Evolutionary conservation across 495 filamentous ascomycete species (phyloP).

Genomic region (Darksidea phi): DNA sequence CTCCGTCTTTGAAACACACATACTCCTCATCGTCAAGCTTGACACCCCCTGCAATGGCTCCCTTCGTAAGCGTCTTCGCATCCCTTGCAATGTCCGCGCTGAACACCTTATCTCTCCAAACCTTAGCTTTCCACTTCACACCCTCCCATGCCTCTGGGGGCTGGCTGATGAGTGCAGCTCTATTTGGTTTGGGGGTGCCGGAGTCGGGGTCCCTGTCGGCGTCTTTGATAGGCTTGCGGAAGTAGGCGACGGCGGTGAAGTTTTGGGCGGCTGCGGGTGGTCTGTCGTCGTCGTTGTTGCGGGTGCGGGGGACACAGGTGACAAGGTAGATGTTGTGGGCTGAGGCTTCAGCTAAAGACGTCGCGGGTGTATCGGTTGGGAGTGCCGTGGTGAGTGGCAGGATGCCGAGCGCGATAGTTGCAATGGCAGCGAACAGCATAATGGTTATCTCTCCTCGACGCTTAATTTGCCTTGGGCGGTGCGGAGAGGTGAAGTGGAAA

Average conservation of each 20-base stretch:
- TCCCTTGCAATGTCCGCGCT: not conserved
- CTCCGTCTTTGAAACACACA: conserved; percentile 14
- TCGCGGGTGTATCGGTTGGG: not conserved
- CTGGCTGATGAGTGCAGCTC: conserved; percentile 1
- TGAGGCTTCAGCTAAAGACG: not conserved
- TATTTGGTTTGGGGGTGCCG: not conserved
- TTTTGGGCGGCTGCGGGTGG: not conserved
- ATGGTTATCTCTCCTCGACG: not conserved
- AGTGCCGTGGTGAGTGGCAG: conserved; percentile 10
- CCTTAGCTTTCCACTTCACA: conserved; percentile 10
- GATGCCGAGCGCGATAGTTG: not conserved
- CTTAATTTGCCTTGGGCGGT: too few relatives aligned
- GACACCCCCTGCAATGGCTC: conserved; percentile 1
- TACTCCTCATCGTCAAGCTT: conserved; percentile 7
- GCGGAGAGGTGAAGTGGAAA: too few relatives aligned
- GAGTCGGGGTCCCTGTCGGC: not conserved
- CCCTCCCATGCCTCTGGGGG: conserved; percentile 15
- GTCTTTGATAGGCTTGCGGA: conserved; percentile 1
- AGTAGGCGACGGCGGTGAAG: conserved; percentile 18
- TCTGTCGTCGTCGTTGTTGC: not conserved
- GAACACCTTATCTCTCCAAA: conserved; percentile 11
- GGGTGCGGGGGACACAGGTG: conserved; percentile 5
- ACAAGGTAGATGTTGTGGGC: conserved; percentile 17
- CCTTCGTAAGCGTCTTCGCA: not conserved
- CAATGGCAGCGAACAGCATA: not conserved